A percentile compares a stretch with the other conserved stretches of the same genome.
Evolutionary conservation across 2,329 filamentous ascomycete genomes (phyloP).

Genomic region (Stagonosporopsis rhizophila): DNA sequence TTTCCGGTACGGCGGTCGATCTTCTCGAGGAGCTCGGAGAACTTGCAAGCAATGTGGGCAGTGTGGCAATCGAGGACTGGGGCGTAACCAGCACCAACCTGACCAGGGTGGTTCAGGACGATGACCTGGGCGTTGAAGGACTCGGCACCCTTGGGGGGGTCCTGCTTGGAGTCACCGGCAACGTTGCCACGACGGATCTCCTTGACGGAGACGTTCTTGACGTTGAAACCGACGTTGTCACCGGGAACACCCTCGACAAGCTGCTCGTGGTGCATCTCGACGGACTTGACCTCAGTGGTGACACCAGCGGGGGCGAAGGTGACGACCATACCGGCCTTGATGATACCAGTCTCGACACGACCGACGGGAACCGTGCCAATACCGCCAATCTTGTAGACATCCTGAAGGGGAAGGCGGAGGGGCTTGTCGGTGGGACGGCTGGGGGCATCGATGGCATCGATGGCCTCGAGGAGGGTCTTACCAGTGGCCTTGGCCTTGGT

Average conservation of each 20-base stretch:
- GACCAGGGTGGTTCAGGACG: constrained; percentile 99
- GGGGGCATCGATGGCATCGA: constrained; percentile 93
- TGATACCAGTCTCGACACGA: constrained; percentile 98
- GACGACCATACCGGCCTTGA: constrained; percentile 90
- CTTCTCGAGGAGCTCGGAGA: constrained; percentile 99
- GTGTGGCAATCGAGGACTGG: constrained; percentile 99
- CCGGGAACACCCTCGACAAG: constrained; percentile 91
- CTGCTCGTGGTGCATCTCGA: constrained; percentile 99
- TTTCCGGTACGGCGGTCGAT: constrained; percentile 99
- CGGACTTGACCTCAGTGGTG: constrained; percentile 99
- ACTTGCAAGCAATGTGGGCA: constrained; percentile 99
- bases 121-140: constrained; percentile 99
- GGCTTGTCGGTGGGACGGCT: constrained; percentile 97
- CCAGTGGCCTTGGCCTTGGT: constrained; percentile 86
- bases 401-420: constrained; percentile 99
- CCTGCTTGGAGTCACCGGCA: constrained; percentile 99
- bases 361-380: constrained; percentile 99
- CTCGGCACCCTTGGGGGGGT: constrained; percentile 86
- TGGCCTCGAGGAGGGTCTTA: constrained; percentile 99
- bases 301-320: constrained; percentile 98
- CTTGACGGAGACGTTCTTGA: constrained; percentile 99
- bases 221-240: constrained; percentile 99
- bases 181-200: constrained; percentile 99
- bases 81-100: constrained; percentile 98
- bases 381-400: constrained; percentile 99